Evolutionary conservation across 2,329 filamentous ascomycete species (phyloP), one percentile per base, ranked within the genome.

Genomic region (Hymenoscyphus fraxineus): DNA sequence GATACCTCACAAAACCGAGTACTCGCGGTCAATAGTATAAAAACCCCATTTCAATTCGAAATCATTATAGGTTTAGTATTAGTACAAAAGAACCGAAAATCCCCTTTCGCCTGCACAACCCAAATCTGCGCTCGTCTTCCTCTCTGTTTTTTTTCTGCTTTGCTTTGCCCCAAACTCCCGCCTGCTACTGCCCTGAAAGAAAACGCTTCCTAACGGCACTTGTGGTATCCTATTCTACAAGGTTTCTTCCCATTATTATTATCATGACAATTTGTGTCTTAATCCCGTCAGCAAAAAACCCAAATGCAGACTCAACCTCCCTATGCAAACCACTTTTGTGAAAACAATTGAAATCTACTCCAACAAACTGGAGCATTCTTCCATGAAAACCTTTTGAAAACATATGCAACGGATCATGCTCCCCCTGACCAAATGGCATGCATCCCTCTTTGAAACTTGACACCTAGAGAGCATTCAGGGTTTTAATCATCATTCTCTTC

Each of bases 401-500:
- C 19, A 54, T 22, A 27, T 27, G 47, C 19, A 54, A 54, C 47
- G 47, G 47, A 27, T 54, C 47, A 54, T 54, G 47, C 19, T 54
- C 22, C 9, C 35, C 35, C 35, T 35, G 35, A 35, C 35, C 35
- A 35, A 35, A 35, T 35, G 35, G 35, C 7, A 35, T 35, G 2
- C 47, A 27, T 27, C 19, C 47, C 47, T 22, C 47, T 1, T 0
- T 5, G 4, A 10, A 54, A 12, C 22, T 19, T 4, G 10, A 19
- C 9, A 12, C 19, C n/a, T 58, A 65, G 32, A 64, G 27, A 47
- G 67, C 62, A 38, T 69, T 73, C 27, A 88, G 78, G 57, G 86
- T 89, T 78, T 87, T 86, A 73, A 88, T 82, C 88, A 93, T 92
- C 83, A 89, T 90, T 79, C 86, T 88, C 69, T 82, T 81, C 77